A percentile compares a stretch with the other conserved stretches of the same genome.
Conservation (phyloP, 352 stramenopile species). For the Pythium monospermum region DNA sequence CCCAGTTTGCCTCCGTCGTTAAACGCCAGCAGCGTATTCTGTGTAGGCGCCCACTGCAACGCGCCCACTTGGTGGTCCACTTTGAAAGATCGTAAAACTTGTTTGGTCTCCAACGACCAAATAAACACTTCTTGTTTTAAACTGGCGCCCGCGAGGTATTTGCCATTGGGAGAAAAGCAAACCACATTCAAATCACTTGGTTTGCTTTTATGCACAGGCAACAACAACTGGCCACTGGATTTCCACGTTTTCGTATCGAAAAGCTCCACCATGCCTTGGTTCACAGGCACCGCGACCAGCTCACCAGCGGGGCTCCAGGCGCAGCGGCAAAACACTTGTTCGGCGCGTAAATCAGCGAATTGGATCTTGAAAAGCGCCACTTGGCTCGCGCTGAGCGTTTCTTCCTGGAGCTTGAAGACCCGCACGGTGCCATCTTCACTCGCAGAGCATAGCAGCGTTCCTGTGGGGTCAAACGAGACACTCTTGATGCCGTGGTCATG, state of each 20-base stretch:
- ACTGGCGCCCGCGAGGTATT: conserved; percentile 62
- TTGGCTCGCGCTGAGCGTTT: conserved; percentile 33
- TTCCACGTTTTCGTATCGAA: conserved; percentile 47
- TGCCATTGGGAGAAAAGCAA: conserved; percentile 75
- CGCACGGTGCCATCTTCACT: conserved; percentile 68
- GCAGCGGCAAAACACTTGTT: conserved; percentile 59
- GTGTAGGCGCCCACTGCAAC: conserved; percentile 52
- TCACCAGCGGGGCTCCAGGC: conserved; percentile 44
- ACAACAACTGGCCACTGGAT: conserved; percentile 31
- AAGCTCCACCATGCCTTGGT: conserved; percentile 67
- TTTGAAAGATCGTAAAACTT: conserved; percentile 50
- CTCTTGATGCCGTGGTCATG: conserved; percentile 71
- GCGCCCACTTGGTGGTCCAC: conserved; percentile 51
- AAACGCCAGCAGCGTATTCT: conserved; percentile 52
- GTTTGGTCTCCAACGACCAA: conserved; percentile 48
- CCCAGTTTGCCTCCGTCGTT: conserved; percentile 56
- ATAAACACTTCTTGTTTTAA: conserved; percentile 72
- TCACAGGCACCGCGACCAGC: conserved; percentile 56
- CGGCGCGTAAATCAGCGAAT: conserved; percentile 49
- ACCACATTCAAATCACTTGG: conserved; percentile 62
- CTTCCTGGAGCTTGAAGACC: conserved; percentile 53
- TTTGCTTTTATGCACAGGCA: conserved; percentile 55
- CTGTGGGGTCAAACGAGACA: conserved; percentile 51
- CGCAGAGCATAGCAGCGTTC: conserved; percentile 57
- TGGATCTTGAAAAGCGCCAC: conserved; percentile 50